Conservation (phyloP, 2,329 filamentous ascomycete genomes). For the Acrocalymma vagum region DNA sequence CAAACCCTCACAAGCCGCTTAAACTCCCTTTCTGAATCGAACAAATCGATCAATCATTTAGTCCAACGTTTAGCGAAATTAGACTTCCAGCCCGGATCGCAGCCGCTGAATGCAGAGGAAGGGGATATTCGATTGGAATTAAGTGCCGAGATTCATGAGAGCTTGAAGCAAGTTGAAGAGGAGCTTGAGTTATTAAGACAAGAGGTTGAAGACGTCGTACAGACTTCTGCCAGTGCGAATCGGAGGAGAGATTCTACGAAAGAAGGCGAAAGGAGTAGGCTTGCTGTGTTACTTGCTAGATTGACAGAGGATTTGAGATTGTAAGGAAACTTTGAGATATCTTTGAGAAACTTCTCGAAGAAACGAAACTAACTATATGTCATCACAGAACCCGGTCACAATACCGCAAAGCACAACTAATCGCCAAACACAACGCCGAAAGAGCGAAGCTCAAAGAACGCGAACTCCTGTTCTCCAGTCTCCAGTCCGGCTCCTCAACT, state of each 20-base stretch:
- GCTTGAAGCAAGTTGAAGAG: conserved; percentile 79
- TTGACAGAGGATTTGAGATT: conserved; percentile 75
- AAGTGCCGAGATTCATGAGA: conserved; percentile 79
- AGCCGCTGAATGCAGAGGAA: conserved; percentile 67
- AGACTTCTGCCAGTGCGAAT: conserved; percentile 43
- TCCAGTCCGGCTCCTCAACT: conserved; percentile 55
- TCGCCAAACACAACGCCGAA: conserved; percentile 78
- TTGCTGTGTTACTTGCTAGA: conserved; percentile 72
- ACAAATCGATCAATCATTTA: conserved; percentile 63
- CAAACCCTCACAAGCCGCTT: conserved; percentile 58
- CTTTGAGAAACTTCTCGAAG: too few species aligned
- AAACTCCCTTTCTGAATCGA: conserved; percentile 60
- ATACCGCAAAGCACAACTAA: conserved; percentile 84
- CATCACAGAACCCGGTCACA: conserved; percentile 63
- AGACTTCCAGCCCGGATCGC: conserved; percentile 69
- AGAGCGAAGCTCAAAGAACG: conserved; percentile 79
- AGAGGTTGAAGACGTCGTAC: conserved; percentile 75
- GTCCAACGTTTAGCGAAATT: conserved; percentile 67
- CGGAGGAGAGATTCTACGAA: conserved; percentile 59
- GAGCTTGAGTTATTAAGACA: conserved; percentile 83
- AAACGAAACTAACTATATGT: conserved; percentile 5
- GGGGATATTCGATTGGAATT: conserved; percentile 75
- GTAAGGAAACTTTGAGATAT: conserved; percentile 59
- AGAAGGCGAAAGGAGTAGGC: conserved; percentile 69
- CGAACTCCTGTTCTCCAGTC: conserved; percentile 75